phyloP scores from a whole-genome alignment of 2,329 filamentous ascomycete genomes.

The Fusarium robinianum region DNA sequence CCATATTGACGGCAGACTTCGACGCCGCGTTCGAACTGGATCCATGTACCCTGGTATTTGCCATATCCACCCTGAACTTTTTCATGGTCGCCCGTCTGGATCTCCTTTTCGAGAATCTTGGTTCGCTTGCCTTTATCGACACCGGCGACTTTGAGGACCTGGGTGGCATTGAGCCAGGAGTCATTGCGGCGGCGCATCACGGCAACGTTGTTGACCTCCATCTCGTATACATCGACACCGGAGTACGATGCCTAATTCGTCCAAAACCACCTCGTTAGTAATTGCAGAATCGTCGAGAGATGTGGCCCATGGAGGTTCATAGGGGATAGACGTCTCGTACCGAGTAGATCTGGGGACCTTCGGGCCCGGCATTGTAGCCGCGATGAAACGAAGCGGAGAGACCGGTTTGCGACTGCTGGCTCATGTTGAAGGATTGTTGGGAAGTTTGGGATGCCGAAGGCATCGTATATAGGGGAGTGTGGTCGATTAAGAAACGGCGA shows the following conservation, averaged over 20 bases:
- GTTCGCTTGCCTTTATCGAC: slow-evolving; percentile 98
- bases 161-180: slow-evolving; percentile 96
- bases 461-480: slow-evolving; percentile 33
- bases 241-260: slow-evolving; percentile 78
- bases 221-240: slow-evolving; percentile 95
- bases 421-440: slow-evolving; percentile 62
- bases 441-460: slow-evolving; percentile 56
- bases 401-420: slow-evolving; percentile 55
- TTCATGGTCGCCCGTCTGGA: slow-evolving; percentile 93
- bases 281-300: slow-evolving; percentile 6
- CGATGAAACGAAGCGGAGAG: slow-evolving; percentile 45
- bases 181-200: slow-evolving; percentile 96
- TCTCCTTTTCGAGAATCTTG: slow-evolving; percentile 97
- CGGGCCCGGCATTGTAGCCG: slow-evolving; percentile 41
- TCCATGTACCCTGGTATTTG: slow-evolving; percentile 99
- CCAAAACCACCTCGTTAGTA: slow-evolving; percentile 18
- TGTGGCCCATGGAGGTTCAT: neutral
- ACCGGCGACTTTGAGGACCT: slow-evolving; percentile 96
- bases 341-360: slow-evolving; percentile 65
- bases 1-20: slow-evolving; percentile 85
- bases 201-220: slow-evolving; percentile 91
- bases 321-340: slow-evolving; percentile 45
- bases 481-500: neutral
- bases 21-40: slow-evolving; percentile 87
- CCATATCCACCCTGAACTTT: slow-evolving; percentile 98